These are phyloP conservation scores for Gossypium anomalum DNA, from an alignment of 345 rosid species.

Conservation along the genomic window DNA sequence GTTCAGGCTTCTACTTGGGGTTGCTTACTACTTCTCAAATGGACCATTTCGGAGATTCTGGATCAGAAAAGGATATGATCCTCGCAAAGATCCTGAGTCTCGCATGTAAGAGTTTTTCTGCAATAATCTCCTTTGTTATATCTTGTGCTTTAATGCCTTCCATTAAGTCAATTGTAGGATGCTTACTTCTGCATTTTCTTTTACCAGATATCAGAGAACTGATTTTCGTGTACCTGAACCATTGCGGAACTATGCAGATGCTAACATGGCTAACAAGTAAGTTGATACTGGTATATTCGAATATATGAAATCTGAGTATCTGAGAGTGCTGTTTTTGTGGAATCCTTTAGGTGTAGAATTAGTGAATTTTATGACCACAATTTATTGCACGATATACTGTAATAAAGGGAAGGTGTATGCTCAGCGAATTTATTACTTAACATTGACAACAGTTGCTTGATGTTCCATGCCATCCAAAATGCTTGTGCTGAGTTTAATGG, in stretches of 20 bases:
- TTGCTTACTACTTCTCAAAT: constrained; percentile 83
- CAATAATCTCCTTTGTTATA: constrained; percentile 1
- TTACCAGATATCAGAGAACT: constrained; percentile 76
- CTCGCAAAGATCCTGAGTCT: constrained; percentile 91
- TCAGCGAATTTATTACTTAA: not conserved
- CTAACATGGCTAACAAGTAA: constrained; percentile 48
- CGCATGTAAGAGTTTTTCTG: constrained; percentile 59
- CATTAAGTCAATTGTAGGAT: constrained; percentile 3
- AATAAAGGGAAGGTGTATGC: not conserved
- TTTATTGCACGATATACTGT: not conserved
- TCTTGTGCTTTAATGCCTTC: not conserved
- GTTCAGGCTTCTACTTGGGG: constrained; percentile 69
- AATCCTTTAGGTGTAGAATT: not conserved
- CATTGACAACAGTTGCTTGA: not conserved
- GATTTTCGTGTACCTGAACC: constrained; percentile 84
- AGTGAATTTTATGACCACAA: not conserved
- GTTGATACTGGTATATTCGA: constrained; percentile 18
- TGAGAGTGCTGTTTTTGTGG: not conserved
- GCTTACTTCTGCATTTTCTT: constrained; percentile 16
- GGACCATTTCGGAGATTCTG: constrained; percentile 93
- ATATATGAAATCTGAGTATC: not conserved
- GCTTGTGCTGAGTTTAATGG: constrained; percentile 2
- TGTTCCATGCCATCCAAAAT: not conserved
- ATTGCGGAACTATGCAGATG: constrained; percentile 56
- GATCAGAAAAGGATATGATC: constrained; percentile 97